Base-by-base conservation (phyloP, 495 filamentous ascomycete genomes). In the Monascus purpureus region DNA sequence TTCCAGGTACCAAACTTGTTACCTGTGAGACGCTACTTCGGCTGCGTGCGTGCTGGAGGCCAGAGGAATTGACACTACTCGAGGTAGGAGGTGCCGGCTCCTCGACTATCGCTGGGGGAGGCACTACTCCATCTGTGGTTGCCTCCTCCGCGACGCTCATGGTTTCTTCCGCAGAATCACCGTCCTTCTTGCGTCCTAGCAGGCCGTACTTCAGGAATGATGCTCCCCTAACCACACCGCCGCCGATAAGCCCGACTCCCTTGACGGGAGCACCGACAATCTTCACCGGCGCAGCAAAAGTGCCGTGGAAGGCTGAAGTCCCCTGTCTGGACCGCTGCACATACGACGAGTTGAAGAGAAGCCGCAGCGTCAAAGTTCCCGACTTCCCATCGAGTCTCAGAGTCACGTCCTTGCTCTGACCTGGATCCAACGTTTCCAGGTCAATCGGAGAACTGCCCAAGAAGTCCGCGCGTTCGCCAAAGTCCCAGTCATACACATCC, bases 311-410 rank as follows among this genome's bases (percentile, higher is more conserved):
- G 3, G 90, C 95, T 2, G 82, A 80, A 0, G 87, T 90, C 26
- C 92, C 90, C 54, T 94, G 82, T 20, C 84, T 72, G 8, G 82
- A 72, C 29, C 92, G 77, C 11, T 76, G 77, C 36, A 99, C 83
- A 44, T 94, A 99, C 56, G 79, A 75, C 2, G 92, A 80, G 40
- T 80, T 88, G 74, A 99, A 99, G n/a, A 93, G 63, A 40, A 95
- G 66, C 37, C 80, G 80, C 32, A 99, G 54, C 22, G 80, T 73
- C 20, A 99, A 65, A 7, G 71, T 66, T 13, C 90, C 90, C 1
- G 79, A 90, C 52, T 93, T 94, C 13, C 90, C 92, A 49, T 94
- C 82, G 2, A 96, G 65, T 14, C 63, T 63, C n/a, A 88, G 69
- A 16, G 62, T 68, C 15, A 84, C 59, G 42, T 85, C 82, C 47